Conservation (phyloP, 345 rosid species). For the Citrus sp. region DNA sequence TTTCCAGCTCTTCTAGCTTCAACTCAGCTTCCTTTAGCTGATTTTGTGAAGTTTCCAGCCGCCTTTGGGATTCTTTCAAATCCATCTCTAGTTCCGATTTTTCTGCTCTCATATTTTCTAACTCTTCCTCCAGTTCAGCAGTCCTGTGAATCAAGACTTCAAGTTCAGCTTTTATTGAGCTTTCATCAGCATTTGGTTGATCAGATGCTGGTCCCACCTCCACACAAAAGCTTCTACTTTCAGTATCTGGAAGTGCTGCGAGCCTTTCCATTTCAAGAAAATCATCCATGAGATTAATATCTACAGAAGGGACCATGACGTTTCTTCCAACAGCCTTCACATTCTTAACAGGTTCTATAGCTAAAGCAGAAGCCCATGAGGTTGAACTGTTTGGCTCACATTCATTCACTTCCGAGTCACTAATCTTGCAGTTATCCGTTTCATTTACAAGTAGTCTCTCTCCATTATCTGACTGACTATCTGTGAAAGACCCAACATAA, state of each 20-base stretch:
- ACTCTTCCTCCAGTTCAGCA: conserved; percentile 60
- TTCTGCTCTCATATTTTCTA: conserved; percentile 54
- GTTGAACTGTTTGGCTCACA: conserved; percentile 27
- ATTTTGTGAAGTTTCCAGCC: conserved; percentile 41
- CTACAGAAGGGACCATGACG: conserved; percentile 35
- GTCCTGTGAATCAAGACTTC: conserved; percentile 40
- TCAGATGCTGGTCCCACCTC: conserved; percentile 30
- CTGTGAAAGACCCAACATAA: conserved; percentile 54
- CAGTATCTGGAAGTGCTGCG: conserved; percentile 51
- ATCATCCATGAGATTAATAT: conserved; percentile 87
- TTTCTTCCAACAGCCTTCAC: conserved; percentile 35
- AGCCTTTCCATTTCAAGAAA: conserved; percentile 95
- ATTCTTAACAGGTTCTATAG: conserved; percentile 36
- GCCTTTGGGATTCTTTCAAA: conserved; percentile 42
- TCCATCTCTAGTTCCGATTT: conserved; percentile 46
- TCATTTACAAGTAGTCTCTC: conserved; percentile 50
- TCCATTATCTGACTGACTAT: conserved; percentile 69
- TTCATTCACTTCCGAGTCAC: conserved; percentile 25
- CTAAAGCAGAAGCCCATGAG: conserved; percentile 33
- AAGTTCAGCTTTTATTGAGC: conserved; percentile 42
- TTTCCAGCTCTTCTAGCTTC: conserved; percentile 39
- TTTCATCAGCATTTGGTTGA: conserved; percentile 30
- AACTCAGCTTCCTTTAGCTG: conserved; percentile 43
- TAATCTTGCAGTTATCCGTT: conserved; percentile 29
- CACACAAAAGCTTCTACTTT: conserved; percentile 29